Evolutionary conservation across 768 basidiomycete genomes (phyloP), one percentile per base, ranked within the genome.

Genomic region (Tulasnella sp.): DNA sequence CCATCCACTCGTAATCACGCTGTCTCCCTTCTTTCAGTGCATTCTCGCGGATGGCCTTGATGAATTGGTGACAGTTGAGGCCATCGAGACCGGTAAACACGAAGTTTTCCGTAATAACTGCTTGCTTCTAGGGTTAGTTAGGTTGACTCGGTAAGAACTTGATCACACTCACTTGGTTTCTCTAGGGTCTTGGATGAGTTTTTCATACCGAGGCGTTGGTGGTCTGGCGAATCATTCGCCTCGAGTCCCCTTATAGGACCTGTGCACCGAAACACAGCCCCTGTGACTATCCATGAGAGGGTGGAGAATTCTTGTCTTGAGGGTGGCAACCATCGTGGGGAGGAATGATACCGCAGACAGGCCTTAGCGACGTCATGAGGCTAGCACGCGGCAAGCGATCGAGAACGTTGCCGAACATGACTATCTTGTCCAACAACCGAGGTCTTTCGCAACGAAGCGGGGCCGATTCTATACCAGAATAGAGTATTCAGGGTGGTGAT

Each of bases 341-440:
- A 28, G 64, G 31, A 69, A 20, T 14, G 64, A 69, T 31, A 69
- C 64, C 64, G 64, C 64, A 34, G n/a, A 69, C 34, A 69, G 64
- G 64, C 64, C 64, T 69, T 69, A 34, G 64, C 64, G 64, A 69
- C 64, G 31, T 69, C 64, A 69, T 37, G 64, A 69, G 64, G 64
- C 64, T 3, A 14, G 34, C 64, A 69, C 64, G 64, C 64, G 64
- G 64, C 64, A 54, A 20, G 7, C 12, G 54, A 54, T n/a, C 54
- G 64, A 69, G 64, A 69, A 37, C 64, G 18, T 69, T 69, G 28
- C 1, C 18, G 9, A 37, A 3, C 31, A 37, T 69, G 64, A 69
- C 64, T 69, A 31, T 22, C 12, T 20, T 69, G 18, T 37, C 4
- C 64, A 34, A 37, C 31, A 28, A 69, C 64, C 64, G 31, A 34